Base-by-base conservation (phyloP, 257 asterid genomes). In the Solanum chmielewskii region DNA sequence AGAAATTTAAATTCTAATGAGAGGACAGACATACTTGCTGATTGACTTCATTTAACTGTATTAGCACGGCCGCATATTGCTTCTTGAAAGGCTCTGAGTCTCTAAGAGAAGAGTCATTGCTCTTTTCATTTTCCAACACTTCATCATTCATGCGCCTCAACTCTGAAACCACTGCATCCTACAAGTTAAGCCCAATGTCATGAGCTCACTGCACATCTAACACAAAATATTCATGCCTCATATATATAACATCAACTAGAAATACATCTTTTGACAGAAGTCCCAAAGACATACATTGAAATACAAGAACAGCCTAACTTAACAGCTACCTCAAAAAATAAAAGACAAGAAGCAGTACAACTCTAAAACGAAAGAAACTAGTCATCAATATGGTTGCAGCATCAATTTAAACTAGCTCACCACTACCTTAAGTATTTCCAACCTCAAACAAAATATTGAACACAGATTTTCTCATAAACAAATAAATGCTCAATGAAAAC, bases 161-260 rank as follows among this genome's bases (percentile, higher is more conserved):
- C 94, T 97, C 98, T 41, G 81, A 88, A 90, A 95, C 93, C 90
- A 94, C 78, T 71, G 98, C 98, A 88, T 97, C 99, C 99, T 97
- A 86, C 86, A 89, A 59, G 73, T 87, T 60, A 89, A 86, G 80
- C 49, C 80, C 81, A 89, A 87, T 88, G 86, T 68, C 86, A 90
- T 90, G 89, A 92, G 90, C 75, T 86, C 41, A 73, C 33, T 49
- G 68, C 42, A 47, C 42, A 47, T 47, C 85, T 80, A 49, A 45
- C 44, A 49, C 68, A 81, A 81, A 81, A 49, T 31, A 81, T 81
- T 52, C 70, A 18, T 31, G 85, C 21, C 69, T 45, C n/a, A 35
- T 49, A 81, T 49, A 29, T 49, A 25, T 49, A 3, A 49, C 69
- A 81, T 81, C 85, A 49, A 49, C 45, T 10, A 81, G 85, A 80